Conservation (phyloP, 2,329 filamentous ascomycete species). For the Scolecobasidium constrictum region DNA sequence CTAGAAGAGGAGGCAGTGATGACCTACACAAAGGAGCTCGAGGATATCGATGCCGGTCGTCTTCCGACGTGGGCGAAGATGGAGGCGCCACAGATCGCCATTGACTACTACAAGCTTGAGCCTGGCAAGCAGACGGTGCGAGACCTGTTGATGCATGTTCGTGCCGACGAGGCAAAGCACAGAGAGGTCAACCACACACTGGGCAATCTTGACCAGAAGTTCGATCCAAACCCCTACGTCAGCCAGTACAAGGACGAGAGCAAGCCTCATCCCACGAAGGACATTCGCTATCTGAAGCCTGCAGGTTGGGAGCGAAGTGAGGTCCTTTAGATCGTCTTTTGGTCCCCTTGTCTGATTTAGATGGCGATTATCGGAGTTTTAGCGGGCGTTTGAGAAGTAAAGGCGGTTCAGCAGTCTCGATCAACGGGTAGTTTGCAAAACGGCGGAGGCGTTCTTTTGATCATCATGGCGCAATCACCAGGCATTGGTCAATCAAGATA, state of each 20-base stretch:
- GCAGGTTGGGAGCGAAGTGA: conserved; percentile 78
- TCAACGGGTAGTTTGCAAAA: too few relatives aligned
- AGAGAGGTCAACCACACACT: conserved; percentile 93
- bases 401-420: background rate
- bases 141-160: conserved; percentile 78
- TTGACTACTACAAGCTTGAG: conserved; percentile 91
- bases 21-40: conserved; percentile 83
- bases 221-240: conserved; percentile 88
- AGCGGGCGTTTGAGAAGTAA: background rate
- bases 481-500: too few relatives aligned
- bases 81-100: conserved; percentile 73
- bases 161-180: conserved; percentile 72
- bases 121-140: conserved; percentile 72
- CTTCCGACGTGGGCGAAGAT: conserved; percentile 74
- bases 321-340: conserved; percentile 40
- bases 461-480: too few relatives aligned
- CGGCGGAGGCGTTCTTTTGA: too few relatives aligned
- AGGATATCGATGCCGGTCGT: conserved; percentile 75
- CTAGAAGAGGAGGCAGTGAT: conserved; percentile 95
- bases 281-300: conserved; percentile 51
- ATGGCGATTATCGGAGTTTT: background rate
- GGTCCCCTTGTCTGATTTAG: background rate
- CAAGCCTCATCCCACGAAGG: conserved; percentile 59
- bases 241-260: conserved; percentile 64
- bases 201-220: conserved; percentile 71